Base-by-base conservation (phyloP, 345 rosid species). In the Salix koriyanagi region DNA sequence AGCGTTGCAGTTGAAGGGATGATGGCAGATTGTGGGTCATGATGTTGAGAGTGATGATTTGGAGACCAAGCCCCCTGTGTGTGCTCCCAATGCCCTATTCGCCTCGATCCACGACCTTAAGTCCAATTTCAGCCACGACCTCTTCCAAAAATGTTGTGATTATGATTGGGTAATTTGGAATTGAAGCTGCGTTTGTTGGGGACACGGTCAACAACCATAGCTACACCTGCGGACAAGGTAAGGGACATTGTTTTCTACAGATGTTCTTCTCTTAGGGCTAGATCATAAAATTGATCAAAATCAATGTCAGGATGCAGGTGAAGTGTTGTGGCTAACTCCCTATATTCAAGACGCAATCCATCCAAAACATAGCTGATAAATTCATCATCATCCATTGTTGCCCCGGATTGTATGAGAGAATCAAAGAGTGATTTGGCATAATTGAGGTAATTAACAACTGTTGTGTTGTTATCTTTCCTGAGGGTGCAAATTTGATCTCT, bases 181-280 rank as follows among this genome's bases (percentile, higher is more conserved):
- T 52, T 18, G 8, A 52, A 52, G 1, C 0, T 2, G 3, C 9
- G 3, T 0, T 52, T 1, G 0, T 5, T 18, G 9, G 3, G 3
- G 8, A 50, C 3, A 18, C 2, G 3, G 9, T 50, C 58, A 50
- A 0, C 9, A 50, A 0, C 58, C n/a, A 50, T 50, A 50, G n/a
- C 58, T 16, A 50, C n/a, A 5, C 9, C 2, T 50, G 7, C 6
- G 2, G 3, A 16, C n/a, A 50, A 1, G 3, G n/a, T 50, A 50
- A 50, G 8, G 6, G 58, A 18, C 58, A 50, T 50, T 26, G 1
- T 0, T 50, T 50, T 50, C 0, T 18, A 0, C 18, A 50, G 6
- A 50, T 18, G 58, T 7, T 50, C n/a, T 50, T 50, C 56, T 50
- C n/a, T 50, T 5, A 50, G 2, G 18, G n/a, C 9, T 50, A 50